Base-by-base conservation (phyloP, 495 filamentous ascomycete species). In the Hyaloscypha bicolor region DNA sequence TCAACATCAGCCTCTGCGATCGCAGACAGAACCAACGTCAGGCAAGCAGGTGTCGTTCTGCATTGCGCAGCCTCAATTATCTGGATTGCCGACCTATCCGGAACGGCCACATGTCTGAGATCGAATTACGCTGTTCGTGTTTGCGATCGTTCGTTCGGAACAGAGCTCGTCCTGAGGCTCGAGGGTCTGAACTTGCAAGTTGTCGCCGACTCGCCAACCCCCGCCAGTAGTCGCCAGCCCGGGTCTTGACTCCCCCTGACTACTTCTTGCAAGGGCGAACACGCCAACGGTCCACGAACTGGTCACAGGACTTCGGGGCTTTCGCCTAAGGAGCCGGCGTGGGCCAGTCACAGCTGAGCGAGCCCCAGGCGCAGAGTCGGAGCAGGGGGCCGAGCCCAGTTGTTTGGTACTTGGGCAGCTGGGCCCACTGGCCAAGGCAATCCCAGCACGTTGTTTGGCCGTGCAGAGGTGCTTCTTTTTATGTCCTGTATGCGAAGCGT, bases 251-350 rank as follows among this genome's bases (percentile, higher is more conserved):
- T 37, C 42, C 48, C 62, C 53, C 53, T 56, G 62, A 33, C 62
- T 42, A 48, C 42, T 6, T 14, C 11, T 19, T 19, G 16, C 42
- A 11, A 48, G 42, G 42, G 42, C 11, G 42, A 48, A 48, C 42
- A 29, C 37, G 11, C 14, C 39, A 37, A 12, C 60, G 60, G 31
- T 39, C 60, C 19, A 21, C 8, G 21, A n/a, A 30, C 21, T 21
- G 60, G 60, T 62, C 60, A 37, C 39, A 42, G 31, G 60, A 62
- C 60, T 51, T 25, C 52, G 12, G 14, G 29, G 21, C 12, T 5
- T 22, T 14, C 45, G 29, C 29, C 19, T 29, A 25, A 12, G 53
- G 9, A 25, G 53, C 22, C 22, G 8, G 22, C 19, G 4, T 29
- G 53, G 29, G 29, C 35, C 35, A 8, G 35, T 12, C 35, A 37